phyloP scores from a whole-genome alignment of 192 early-diverging fungal species.

The Podila epicladia region DNA sequence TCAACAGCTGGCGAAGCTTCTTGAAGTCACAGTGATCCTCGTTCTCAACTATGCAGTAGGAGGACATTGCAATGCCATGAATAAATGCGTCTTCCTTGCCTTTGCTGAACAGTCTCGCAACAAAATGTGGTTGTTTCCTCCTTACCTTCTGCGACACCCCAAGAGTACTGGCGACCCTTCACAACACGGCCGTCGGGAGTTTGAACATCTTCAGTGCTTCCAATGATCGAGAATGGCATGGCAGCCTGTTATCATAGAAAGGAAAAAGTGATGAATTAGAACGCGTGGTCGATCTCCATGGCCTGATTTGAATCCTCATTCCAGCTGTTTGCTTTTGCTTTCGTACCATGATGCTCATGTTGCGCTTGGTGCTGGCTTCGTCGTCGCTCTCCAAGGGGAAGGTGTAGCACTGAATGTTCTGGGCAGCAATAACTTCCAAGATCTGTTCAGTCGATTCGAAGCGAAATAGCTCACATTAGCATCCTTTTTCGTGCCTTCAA shows the following conservation, averaged over 20 bases:
- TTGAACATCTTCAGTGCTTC: conserved; percentile 86
- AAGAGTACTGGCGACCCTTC: conserved; percentile 96
- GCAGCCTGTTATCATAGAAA: conserved; percentile 59
- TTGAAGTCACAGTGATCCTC: conserved; percentile 98
- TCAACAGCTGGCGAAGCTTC: conserved; percentile 95
- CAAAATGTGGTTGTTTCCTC: too few relatives aligned
- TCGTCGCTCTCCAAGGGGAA: conserved; percentile 93
- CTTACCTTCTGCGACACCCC: conserved; percentile 93
- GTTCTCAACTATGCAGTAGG: conserved; percentile 81
- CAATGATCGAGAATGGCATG: conserved; percentile 97
- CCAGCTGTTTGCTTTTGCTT: too few relatives aligned
- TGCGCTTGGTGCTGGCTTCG: conserved; percentile 77
- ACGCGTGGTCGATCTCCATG: too few relatives aligned
- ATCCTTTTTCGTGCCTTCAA: not conserved
- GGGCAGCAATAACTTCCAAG: conserved; percentile 89
- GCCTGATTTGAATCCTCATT: too few relatives aligned
- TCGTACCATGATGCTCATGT: conserved; percentile 79
- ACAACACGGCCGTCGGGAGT: conserved; percentile 87
- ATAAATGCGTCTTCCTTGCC: too few relatives aligned
- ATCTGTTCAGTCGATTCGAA: conserved; percentile 56
- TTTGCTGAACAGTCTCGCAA: too few relatives aligned
- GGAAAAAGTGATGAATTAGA: too few relatives aligned
- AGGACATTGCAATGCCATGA: too few relatives aligned
- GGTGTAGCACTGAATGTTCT: conserved; percentile 92
- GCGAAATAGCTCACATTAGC: not conserved